Conservation (phyloP, 179 eudicot species). For the Beta corolliflora region DNA sequence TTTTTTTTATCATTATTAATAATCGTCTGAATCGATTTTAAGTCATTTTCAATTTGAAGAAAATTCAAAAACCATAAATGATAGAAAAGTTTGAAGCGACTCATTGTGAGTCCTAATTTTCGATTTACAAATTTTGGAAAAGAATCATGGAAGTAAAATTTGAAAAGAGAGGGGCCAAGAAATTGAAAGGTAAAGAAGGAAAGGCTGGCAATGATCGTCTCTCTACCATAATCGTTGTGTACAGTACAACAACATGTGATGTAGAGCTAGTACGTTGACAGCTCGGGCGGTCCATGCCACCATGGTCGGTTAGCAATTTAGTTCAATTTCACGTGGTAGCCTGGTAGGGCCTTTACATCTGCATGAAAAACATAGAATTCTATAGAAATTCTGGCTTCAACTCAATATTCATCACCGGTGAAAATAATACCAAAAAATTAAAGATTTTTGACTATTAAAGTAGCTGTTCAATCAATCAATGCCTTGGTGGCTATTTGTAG, state of each 20-base stretch:
- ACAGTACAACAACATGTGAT: no score
- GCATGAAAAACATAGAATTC: not conserved
- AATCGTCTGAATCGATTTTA: no score
- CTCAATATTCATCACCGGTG: not conserved
- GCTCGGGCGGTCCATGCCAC: no score
- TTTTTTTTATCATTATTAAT: no score
- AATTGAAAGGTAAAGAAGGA: not conserved
- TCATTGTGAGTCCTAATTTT: no score
- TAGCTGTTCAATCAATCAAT: slow-evolving; percentile 2
- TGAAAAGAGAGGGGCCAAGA: not conserved
- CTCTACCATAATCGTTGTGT: not conserved
- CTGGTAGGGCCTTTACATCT: no score
- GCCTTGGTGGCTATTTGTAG: not conserved
- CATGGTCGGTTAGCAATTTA: not conserved
- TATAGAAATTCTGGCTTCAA: not conserved
- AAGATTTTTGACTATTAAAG: not conserved
- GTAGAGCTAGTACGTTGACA: not conserved
- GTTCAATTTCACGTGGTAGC: slow-evolving; percentile 13
- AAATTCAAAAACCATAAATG: no score
- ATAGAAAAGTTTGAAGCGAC: no score
- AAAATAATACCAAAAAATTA: no score
- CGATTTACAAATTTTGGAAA: no score
- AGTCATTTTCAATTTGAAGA: no score
- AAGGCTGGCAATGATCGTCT: not conserved
- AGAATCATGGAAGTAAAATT: no score